Evolutionary conservation across 176 grass and related monocot genomes (phyloP).

Genomic region (Hordeum marinum): DNA sequence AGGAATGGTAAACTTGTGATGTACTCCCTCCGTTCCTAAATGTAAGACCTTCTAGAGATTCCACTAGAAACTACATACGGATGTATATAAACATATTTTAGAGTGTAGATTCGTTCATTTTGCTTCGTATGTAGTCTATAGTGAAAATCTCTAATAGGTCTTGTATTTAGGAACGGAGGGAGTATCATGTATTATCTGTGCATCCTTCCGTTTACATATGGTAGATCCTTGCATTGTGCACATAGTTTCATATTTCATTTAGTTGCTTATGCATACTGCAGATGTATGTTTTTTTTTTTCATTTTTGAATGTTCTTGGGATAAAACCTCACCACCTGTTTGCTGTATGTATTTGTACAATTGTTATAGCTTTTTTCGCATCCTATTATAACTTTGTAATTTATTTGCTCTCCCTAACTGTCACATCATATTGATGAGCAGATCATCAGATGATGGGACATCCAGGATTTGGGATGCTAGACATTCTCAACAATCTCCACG

Average conservation of each 20-base stretch:
- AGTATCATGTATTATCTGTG: neutral
- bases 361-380: neutral
- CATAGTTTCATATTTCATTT: neutral
- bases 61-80: too few relatives aligned
- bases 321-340: neutral
- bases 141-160: too few relatives aligned
- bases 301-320: constrained; percentile 19
- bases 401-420: constrained; percentile 2
- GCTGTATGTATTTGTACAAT: neutral
- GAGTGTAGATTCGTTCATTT: too few relatives aligned
- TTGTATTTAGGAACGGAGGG: too few relatives aligned
- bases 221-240: neutral
- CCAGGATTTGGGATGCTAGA: constrained; percentile 97
- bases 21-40: too few relatives aligned
- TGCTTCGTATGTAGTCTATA: too few relatives aligned
- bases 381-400: neutral
- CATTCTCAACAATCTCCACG: constrained; percentile 59
- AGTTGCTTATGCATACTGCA: neutral
- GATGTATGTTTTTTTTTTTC: neutral
- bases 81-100: too few relatives aligned
- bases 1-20: neutral
- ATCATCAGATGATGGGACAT: constrained; percentile 98
- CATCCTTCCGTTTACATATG: neutral
- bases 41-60: too few relatives aligned
- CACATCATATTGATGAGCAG: constrained; percentile 51